These are phyloP conservation scores for Carex cristatella DNA, from an alignment of 176 grass and related monocot species.

Conservation along the genomic window DNA sequence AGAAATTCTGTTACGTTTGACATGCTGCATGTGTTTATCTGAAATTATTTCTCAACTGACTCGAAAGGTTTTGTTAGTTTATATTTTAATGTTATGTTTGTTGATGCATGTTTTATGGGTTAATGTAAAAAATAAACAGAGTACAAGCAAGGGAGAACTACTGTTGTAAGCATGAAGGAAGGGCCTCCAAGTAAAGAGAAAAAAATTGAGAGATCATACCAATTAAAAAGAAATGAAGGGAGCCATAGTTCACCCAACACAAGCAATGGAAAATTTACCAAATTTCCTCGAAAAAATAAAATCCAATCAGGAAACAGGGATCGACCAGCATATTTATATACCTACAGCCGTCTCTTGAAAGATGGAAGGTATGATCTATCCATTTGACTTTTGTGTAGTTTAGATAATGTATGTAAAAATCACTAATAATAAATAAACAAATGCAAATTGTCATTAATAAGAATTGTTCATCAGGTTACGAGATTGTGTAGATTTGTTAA, in stretches of 20 bases:
- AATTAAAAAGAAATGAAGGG: conserved; percentile 25
- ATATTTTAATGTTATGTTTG: conserved; percentile 5
- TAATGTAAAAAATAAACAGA: conserved; percentile 18
- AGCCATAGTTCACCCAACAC: conserved; percentile 31
- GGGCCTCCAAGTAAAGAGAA: conserved; percentile 48
- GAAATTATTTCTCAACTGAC: conserved; percentile 13
- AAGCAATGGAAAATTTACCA: conserved; percentile 30
- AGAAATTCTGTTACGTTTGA: conserved; percentile 35
- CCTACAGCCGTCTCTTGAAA: conserved; percentile 65
- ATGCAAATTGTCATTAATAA: neutral
- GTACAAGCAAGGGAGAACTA: conserved; percentile 38
- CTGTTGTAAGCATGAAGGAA: conserved; percentile 57
- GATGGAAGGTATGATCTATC: conserved; percentile 61
- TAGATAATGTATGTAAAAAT: conserved; percentile 11
- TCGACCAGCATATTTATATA: conserved; percentile 45
- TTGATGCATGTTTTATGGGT: neutral
- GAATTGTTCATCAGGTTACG: conserved; percentile 48
- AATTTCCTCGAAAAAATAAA: conserved; percentile 19
- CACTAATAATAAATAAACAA: conserved; percentile 18
- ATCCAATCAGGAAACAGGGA: conserved; percentile 27
- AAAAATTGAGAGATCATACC: conserved; percentile 38
- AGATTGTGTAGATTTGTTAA: conserved; percentile 67
- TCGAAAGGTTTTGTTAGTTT: conserved; percentile 20
- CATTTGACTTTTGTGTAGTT: conserved; percentile 5
- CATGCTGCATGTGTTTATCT: neutral